phyloP scores from a whole-genome alignment of 768 basidiomycete genomes.

The Pulveroboletus sp. region DNA sequence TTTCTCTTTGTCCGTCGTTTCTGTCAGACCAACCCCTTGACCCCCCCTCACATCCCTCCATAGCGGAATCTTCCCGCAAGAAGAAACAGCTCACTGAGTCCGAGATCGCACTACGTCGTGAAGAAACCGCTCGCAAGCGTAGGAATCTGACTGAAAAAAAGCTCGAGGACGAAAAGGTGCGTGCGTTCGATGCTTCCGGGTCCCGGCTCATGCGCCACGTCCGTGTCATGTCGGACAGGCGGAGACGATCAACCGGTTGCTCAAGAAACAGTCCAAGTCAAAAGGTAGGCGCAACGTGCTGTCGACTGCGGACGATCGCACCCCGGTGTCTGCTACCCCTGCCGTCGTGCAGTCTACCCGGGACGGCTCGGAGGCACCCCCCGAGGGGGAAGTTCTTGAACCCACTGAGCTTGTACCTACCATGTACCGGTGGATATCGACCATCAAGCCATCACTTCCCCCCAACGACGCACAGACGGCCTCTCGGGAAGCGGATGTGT shows the following conservation, averaged over 20 bases:
- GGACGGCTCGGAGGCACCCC: conserved; percentile 26
- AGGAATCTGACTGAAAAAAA: conserved; percentile 46
- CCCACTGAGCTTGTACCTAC: conserved; percentile 42
- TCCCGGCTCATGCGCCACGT: neutral
- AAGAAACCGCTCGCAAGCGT: conserved; percentile 80
- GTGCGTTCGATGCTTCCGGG: neutral
- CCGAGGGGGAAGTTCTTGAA: conserved; percentile 39
- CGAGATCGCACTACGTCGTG: conserved; percentile 67
- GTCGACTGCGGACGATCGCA: conserved; percentile 46
- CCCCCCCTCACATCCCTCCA: too few relatives aligned
- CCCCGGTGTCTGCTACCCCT: conserved; percentile 28
- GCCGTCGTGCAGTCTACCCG: conserved; percentile 24
- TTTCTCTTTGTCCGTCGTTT: neutral
- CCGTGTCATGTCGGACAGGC: conserved; percentile 39
- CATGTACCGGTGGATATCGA: conserved; percentile 73
- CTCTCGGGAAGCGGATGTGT: conserved; percentile 2
- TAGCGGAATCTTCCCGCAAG: neutral
- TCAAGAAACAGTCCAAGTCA: conserved; percentile 78
- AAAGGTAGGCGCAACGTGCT: conserved; percentile 52
- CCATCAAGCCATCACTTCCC: conserved; percentile 30
- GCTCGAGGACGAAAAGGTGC: conserved; percentile 46
- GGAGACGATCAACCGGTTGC: conserved; percentile 84
- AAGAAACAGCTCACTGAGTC: conserved; percentile 68
- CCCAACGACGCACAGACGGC: conserved; percentile 3
- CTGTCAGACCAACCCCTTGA: too few relatives aligned